Percentiles rank a stretch among this genome's conserved stretches.
These are phyloP conservation scores for Raffaelea ambrosiae DNA, from an alignment of 2,329 filamentous ascomycete genomes.

Conservation along the genomic window DNA sequence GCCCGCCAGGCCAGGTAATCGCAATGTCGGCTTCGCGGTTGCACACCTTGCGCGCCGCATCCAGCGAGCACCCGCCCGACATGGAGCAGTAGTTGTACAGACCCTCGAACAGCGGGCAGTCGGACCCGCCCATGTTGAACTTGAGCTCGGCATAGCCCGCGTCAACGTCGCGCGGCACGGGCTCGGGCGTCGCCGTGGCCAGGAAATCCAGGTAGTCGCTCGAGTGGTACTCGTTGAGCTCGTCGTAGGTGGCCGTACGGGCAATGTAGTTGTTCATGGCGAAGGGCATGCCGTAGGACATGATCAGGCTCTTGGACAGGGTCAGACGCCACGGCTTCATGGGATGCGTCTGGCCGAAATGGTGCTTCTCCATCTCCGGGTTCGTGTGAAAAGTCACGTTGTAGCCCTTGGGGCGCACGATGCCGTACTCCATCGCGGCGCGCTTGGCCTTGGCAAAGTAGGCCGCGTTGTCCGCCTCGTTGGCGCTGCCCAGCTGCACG, in stretches of 20 bases:
- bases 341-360: constrained; percentile 93
- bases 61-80: constrained; percentile 82
- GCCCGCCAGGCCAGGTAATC: constrained; percentile 92
- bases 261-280: constrained; percentile 93
- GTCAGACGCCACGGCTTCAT: constrained; percentile 99
- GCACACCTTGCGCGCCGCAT: constrained; percentile 82
- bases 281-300: constrained; percentile 90
- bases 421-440: constrained; percentile 53
- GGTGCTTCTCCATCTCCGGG: constrained; percentile 87
- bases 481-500: constrained; percentile 39
- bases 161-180: constrained; percentile 56
- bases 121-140: constrained; percentile 83
- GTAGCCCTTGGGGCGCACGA: constrained; percentile 75
- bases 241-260: constrained; percentile 75
- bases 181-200: constrained; percentile 58
- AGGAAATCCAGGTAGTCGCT: constrained; percentile 88
- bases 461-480: constrained; percentile 45
- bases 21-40: constrained; percentile 87
- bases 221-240: constrained; percentile 80
- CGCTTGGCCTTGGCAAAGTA: constrained; percentile 51
- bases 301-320: constrained; percentile 87
- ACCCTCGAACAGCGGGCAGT: constrained; percentile 94
- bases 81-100: constrained; percentile 92
- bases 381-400: constrained; percentile 95
- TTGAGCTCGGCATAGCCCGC: constrained; percentile 54